Percentiles rank a stretch among this genome's conserved stretches.
These are phyloP conservation scores for Linnemannia elongata DNA, from an alignment of 192 early-diverging fungal species.

Conservation along the genomic window DNA sequence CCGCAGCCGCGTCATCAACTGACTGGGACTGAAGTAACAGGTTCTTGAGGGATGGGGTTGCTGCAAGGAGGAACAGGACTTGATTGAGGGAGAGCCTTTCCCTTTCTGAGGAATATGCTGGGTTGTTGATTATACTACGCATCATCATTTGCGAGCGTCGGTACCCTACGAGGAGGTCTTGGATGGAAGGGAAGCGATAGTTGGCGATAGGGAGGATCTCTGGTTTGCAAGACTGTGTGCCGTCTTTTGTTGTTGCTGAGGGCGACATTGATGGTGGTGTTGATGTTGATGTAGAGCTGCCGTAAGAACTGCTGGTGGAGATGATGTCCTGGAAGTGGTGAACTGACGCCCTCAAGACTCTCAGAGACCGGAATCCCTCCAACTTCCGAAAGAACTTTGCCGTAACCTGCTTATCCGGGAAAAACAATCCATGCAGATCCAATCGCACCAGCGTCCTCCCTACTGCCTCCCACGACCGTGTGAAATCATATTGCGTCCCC, in stretches of 20 bases:
- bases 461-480: neutral
- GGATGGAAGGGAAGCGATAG: neutral
- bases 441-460: neutral
- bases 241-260: neutral
- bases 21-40: neutral
- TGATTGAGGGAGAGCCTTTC: neutral
- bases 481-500: neutral
- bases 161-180: neutral
- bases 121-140: neutral
- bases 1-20: neutral
- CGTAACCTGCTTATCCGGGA: neutral
- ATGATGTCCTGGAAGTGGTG: neutral
- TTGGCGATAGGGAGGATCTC: neutral
- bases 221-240: neutral
- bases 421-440: neutral
- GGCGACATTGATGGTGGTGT: neutral
- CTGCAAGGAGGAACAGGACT: neutral
- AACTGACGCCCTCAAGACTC: neutral
- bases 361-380: neutral
- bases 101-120: neutral
- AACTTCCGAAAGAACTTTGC: neutral
- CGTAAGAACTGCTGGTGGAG: neutral
- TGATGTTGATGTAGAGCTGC: neutral
- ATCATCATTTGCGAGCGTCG: neutral
- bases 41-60: neutral